Base-by-base conservation (phyloP, 805 yeast genomes). In the Monosporozyma aquatica region DNA sequence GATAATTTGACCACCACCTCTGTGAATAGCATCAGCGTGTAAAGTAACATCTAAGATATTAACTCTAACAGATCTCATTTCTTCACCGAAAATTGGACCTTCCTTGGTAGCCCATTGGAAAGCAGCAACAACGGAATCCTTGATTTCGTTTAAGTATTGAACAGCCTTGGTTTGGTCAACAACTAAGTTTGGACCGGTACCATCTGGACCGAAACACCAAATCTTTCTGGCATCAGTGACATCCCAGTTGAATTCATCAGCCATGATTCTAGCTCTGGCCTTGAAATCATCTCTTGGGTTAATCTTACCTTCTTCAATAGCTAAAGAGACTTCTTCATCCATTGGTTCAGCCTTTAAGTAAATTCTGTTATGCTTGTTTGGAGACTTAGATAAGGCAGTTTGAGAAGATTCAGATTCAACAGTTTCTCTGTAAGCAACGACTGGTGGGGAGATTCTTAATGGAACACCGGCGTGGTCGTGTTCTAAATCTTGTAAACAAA, bases 201-300 rank as follows among this genome's bases (percentile, higher is more conserved):
- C 97, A 68, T 90, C 98, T 70, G 98, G 97, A 78, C 98, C 98
- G 87, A 90, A 90, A 84, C 96, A 87, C 98, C 98, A 90, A 69
- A 90, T 92, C 92, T 92, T 90, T 84, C 98, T 89, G 75, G 97
- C 98, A 69, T 90, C 98, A 61, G 96, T 80, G 69, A 92, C 97
- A 70, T 90, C 97, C 98, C 98, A 90, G 61, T 90, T 96, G 82
- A 72, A 92, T 71, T 92, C 95, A 71, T 90, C 97, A 68, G 97
- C 97, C 80, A 90, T 78, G 68, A 86, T 65, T 82, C 97, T 89
- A 62, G 97, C 98, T 80, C 98, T 89, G 63, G 86, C 84, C 82
- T 90, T 90, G 86, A 90, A 78, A 78, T 90, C 98, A 66, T 90
- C 97, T 75, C 90, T 82, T 70, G 97, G 85, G 74, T 78, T 76